Base-by-base conservation (phyloP, 2,329 filamentous ascomycete species). In the Calycina marina region DNA sequence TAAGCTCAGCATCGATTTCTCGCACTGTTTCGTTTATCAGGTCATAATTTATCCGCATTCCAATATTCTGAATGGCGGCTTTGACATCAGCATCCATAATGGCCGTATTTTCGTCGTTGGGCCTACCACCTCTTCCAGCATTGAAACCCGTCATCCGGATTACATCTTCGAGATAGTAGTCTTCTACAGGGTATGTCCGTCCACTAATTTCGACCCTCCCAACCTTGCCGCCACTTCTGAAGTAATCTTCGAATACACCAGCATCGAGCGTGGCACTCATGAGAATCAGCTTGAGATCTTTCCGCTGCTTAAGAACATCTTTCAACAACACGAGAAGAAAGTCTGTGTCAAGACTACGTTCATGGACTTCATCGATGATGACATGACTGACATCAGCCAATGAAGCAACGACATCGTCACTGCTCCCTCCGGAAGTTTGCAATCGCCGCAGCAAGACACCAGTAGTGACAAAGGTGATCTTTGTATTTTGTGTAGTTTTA, bases 181-280 rank as follows among this genome's bases (percentile, higher is more conserved):
- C 88, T 29, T 82, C 68, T 1, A 98, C 86, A 0, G 88, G 86
- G 52, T 80, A 88, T 4, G 88, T 96, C 35, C 88, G 68, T 1
- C 90, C 88, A 30, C 80, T 69, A 42, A 96, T 94, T 51, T 93
- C 78, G 6, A 96, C 78, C 37, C 75, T 62, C 5, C 82, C 84
- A 17, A 96, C 86, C 4, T 63, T 66, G 9, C 69, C 69, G 31
- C 74, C 69, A 1, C 68, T 68, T 4, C 67, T 71, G 58, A 96
- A 96, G 55, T 96, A 96, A 35, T 72, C 61, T 42, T 74, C 74
- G 54, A 96, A 96, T 0, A 85, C 74, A 1, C 75, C 69, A 2
- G 88, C 85, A 55, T 98, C 86, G 3, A 96, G 70, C 1, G 88
- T 98, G 2, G 88, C 88, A 56, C 84, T 93, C 90, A 98, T 98